A percentile compares a stretch with the other conserved stretches of the same genome.
phyloP scores from a whole-genome alignment of 805 yeast species.

The Wickerhamomyces mucosus region DNA sequence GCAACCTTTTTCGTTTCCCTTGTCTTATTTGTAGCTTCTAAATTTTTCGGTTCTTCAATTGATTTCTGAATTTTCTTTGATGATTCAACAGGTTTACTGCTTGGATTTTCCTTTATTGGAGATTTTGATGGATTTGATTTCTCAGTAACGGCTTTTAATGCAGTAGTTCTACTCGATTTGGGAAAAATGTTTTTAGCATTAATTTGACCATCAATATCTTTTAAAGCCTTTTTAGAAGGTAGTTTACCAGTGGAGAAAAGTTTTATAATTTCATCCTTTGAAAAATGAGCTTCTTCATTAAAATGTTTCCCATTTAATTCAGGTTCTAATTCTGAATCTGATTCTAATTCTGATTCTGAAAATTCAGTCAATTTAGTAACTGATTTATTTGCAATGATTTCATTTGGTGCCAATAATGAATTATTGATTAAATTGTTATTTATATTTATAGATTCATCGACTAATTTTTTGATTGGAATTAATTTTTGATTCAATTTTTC shows the following conservation, averaged over 20 bases:
- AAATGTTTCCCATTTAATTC: too few species aligned
- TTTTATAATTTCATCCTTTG: slow-evolving; percentile 4
- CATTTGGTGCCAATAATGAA: too few species aligned
- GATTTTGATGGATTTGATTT: neutral
- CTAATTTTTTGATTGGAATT: slow-evolving; percentile 15
- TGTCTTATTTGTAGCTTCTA: too few species aligned
- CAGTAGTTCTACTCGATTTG: neutral
- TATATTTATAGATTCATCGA: too few species aligned
- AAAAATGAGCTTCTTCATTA: slow-evolving; percentile 5
- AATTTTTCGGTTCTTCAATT: neutral
- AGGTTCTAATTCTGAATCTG: slow-evolving; percentile 1
- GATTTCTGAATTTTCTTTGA: slow-evolving; percentile 1
- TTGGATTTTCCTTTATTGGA: neutral
- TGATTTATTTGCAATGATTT: too few species aligned
- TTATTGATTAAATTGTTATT: too few species aligned
- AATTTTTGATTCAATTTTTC: slow-evolving; percentile 16
- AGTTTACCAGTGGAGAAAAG: slow-evolving; percentile 4
- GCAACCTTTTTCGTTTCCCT: too few species aligned
- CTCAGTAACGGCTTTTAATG: neutral
- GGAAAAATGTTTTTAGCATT: neutral
- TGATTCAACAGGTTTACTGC: slow-evolving; percentile 3
- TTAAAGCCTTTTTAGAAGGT: slow-evolving; percentile 1
- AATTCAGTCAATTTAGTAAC: too few species aligned
- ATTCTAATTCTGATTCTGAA: too few species aligned
- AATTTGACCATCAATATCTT: slow-evolving; percentile 3